These are phyloP conservation scores for Podila clonocystis DNA, from an alignment of 192 early-diverging fungal species.

Conservation along the genomic window DNA sequence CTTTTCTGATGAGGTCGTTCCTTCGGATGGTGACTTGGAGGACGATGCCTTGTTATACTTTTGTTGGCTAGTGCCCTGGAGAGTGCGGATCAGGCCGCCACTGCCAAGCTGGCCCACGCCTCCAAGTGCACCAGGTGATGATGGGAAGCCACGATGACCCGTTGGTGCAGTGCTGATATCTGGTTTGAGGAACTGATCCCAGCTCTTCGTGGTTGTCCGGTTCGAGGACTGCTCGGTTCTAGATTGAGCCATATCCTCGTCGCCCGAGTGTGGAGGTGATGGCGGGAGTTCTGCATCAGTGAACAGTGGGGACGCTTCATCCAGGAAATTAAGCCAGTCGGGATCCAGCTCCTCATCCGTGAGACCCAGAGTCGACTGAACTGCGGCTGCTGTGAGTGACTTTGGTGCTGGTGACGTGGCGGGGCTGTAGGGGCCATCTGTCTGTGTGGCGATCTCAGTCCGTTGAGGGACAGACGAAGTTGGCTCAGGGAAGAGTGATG, in stretches of 20 bases:
- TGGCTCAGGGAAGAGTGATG: constrained; percentile 34
- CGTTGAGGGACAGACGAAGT: constrained; percentile 13
- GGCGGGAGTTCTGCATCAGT: constrained; percentile 24
- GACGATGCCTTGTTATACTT: neutral
- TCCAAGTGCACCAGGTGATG: neutral
- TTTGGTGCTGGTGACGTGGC: constrained; percentile 20
- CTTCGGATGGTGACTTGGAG: neutral
- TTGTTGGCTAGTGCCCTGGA: constrained; percentile 18
- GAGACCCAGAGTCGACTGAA: constrained; percentile 1
- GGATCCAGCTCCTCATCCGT: constrained; percentile 40
- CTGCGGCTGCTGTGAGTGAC: neutral
- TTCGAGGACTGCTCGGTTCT: neutral
- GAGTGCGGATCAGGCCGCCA: constrained; percentile 27
- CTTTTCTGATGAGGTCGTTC: neutral
- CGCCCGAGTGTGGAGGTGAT: constrained; percentile 22
- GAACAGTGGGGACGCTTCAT: constrained; percentile 42
- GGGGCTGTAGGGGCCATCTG: constrained; percentile 24
- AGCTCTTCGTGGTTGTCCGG: constrained; percentile 12
- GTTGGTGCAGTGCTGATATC: neutral
- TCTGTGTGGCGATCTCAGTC: constrained; percentile 41
- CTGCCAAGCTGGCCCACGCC: constrained; percentile 16
- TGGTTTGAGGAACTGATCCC: constrained; percentile 35
- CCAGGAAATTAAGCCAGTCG: constrained; percentile 48
- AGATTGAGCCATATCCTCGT: neutral
- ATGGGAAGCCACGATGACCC: constrained; percentile 10